Conservation (phyloP, 1,284 basidiomycete genomes). For the Malassezia furfur region DNA sequence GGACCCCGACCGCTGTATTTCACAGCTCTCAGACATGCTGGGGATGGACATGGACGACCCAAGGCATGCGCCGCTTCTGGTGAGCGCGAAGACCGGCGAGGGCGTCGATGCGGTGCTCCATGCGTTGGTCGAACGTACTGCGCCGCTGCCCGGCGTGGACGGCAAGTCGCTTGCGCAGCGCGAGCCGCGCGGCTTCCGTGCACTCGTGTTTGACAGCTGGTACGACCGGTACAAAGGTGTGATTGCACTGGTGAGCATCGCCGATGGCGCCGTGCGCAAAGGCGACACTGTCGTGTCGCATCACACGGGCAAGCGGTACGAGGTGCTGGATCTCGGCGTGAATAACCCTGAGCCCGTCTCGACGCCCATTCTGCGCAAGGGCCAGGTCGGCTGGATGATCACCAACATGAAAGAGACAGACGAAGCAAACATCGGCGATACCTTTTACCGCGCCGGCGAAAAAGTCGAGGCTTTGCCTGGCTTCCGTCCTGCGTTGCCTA, state of each 20-base stretch:
- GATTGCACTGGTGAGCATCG: constrained; percentile 75
- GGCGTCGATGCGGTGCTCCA: constrained; percentile 67
- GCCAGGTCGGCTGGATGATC: constrained; percentile 66
- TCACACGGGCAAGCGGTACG: constrained; percentile 80
- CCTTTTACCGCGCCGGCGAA: constrained; percentile 68
- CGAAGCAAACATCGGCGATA: constrained; percentile 94
- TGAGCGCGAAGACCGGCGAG: constrained; percentile 80
- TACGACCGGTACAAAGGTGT: constrained; percentile 95
- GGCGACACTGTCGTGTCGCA: constrained; percentile 64
- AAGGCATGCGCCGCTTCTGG: constrained; percentile 29
- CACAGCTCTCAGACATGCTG: constrained; percentile 37
- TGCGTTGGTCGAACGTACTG: constrained; percentile 65
- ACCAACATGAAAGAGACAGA: constrained; percentile 97
- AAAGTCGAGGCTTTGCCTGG: constrained; percentile 76
- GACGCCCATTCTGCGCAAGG: constrained; percentile 59
- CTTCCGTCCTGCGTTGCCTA: constrained; percentile 83
- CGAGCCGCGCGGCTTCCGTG: constrained; percentile 52
- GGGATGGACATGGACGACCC: constrained; percentile 54
- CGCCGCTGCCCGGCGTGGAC: constrained; percentile 32
- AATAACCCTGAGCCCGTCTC: constrained; percentile 60
- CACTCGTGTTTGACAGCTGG: constrained; percentile 79
- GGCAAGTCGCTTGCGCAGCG: constrained; percentile 23
- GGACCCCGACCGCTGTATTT: constrained; percentile 22
- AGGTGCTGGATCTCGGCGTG: constrained; percentile 81
- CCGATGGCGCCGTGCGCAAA: constrained; percentile 55